Percentiles rank a stretch among this genome's conserved stretches.
These are phyloP conservation scores for Cladobotryum mycophilum DNA, from an alignment of 2,329 filamentous ascomycete genomes.

Conservation along the genomic window DNA sequence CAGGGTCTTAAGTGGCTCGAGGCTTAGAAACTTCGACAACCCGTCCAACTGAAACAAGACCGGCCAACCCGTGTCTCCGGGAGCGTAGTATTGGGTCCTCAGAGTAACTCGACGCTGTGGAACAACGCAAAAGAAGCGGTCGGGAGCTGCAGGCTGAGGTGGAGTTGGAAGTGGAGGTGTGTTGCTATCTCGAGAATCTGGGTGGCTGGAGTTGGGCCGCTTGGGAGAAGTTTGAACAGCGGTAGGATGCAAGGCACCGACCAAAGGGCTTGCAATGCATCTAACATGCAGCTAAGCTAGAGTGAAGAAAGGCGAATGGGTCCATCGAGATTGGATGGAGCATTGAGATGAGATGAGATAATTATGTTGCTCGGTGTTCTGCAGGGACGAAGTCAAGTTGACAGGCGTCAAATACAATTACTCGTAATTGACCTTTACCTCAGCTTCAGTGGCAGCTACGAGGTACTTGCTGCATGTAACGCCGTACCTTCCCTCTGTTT, in stretches of 20 bases:
- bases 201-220: conserved; percentile 8
- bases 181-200: conserved; percentile 9
- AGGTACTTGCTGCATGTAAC: too few species aligned
- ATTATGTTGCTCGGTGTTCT: too few species aligned
- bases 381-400: too few species aligned
- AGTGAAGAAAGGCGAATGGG: too few species aligned
- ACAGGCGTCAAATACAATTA: too few species aligned
- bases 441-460: too few species aligned
- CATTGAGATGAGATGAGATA: conserved; percentile 1
- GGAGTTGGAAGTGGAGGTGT: conserved; percentile 11
- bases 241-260: conserved; percentile 13
- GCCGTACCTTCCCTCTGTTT: too few species aligned
- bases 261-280: conserved; percentile 5
- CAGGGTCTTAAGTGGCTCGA: conserved; percentile 6
- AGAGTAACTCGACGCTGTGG: conserved; percentile 1
- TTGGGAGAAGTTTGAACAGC: conserved; percentile 6
- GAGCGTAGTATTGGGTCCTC: conserved; percentile 7
- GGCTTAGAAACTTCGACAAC: neutral
- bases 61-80: neutral
- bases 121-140: conserved; percentile 11
- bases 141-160: conserved; percentile 12
- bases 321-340: conserved; percentile 1
- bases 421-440: too few species aligned
- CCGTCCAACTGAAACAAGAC: neutral
- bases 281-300: conserved; percentile 6